Percentiles rank a stretch among this genome's conserved stretches.
Evolutionary conservation across 495 filamentous ascomycete genomes (phyloP).

Genomic region (Trichodelitschia bisporula): DNA sequence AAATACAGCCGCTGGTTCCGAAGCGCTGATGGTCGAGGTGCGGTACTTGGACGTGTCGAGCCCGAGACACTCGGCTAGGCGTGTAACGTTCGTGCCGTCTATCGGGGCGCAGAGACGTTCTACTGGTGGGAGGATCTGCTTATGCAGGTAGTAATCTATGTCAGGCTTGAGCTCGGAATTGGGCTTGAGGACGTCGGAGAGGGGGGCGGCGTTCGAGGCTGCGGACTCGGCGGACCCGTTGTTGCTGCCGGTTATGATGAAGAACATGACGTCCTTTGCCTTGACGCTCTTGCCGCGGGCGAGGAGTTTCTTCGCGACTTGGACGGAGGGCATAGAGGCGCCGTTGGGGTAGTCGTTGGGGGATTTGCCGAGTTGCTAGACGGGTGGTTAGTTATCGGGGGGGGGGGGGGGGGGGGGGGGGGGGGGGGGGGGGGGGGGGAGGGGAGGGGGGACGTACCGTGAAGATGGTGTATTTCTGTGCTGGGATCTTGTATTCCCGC

Average conservation of each 20-base stretch:
- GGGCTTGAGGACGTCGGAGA: conserved; percentile 60
- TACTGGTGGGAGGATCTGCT: conserved; percentile 95
- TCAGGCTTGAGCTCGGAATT: conserved; percentile 53
- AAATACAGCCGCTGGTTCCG: conserved; percentile 26
- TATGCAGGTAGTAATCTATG: conserved; percentile 88
- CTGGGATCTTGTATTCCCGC: conserved; percentile 46
- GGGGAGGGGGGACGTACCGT: conserved; percentile 25
- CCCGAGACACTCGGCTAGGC: conserved; percentile 79
- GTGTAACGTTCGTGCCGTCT: conserved; percentile 63
- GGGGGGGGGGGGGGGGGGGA: neutral
- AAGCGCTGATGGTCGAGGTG: conserved; percentile 24
- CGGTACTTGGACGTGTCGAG: conserved; percentile 75
- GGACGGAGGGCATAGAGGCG: conserved; percentile 88
- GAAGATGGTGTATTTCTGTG: conserved; percentile 83
- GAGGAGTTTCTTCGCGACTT: conserved; percentile 74
- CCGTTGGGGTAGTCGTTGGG: conserved; percentile 84
- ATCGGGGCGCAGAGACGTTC: conserved; percentile 95
- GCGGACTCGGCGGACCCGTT: conserved; percentile 44
- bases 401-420: neutral
- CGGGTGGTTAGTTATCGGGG: neutral
- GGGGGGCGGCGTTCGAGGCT: conserved; percentile 68
- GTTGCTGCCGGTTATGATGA: conserved; percentile 68
- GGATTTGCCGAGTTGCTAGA: conserved; percentile 66
- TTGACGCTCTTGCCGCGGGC: conserved; percentile 68
- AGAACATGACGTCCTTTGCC: conserved; percentile 85